These are phyloP conservation scores for Ascochyta clinopodiicola DNA, from an alignment of 2,329 filamentous ascomycete genomes.

Conservation along the genomic window DNA sequence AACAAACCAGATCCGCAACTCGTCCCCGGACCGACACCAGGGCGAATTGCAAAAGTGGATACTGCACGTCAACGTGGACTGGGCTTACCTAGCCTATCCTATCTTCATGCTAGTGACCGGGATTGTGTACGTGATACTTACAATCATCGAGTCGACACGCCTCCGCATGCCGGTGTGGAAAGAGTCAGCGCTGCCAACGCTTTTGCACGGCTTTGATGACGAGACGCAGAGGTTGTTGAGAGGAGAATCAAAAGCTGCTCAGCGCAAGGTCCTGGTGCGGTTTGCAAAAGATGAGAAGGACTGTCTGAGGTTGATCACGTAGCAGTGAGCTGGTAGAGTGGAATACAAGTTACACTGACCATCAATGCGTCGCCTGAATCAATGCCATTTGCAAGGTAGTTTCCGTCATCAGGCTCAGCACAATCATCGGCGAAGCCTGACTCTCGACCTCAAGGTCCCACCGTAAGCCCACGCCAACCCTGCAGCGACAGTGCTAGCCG, in stretches of 20 bases:
- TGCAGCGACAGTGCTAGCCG: conserved; percentile 44
- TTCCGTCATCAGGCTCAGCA: too few relatives aligned
- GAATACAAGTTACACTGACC: too few relatives aligned
- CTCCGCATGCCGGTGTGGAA: conserved; percentile 13
- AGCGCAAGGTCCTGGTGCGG: too few relatives aligned
- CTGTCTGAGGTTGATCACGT: background rate
- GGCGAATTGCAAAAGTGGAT: conserved; percentile 4
- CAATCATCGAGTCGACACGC: conserved; percentile 4
- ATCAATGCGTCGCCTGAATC: too few relatives aligned
- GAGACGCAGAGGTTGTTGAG: conserved; percentile 13
- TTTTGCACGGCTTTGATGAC: conserved; percentile 10
- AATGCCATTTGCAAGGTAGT: too few relatives aligned
- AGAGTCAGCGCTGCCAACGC: conserved; percentile 5
- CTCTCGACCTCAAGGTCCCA: conserved; percentile 16
- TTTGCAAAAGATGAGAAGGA: background rate
- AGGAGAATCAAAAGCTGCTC: background rate
- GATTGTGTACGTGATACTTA: background rate
- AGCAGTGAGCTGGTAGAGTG: too few relatives aligned
- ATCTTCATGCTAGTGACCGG: conserved; percentile 4
- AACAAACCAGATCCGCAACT: conserved; percentile 5
- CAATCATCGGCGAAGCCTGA: conserved; percentile 10
- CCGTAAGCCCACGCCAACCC: conserved; percentile 38
- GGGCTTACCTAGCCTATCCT: conserved; percentile 7
- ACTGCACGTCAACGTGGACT: conserved; percentile 6
- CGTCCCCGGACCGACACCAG: background rate